These are phyloP conservation scores for Xylaria acuta DNA, from an alignment of 495 filamentous ascomycete genomes.

Conservation along the genomic window DNA sequence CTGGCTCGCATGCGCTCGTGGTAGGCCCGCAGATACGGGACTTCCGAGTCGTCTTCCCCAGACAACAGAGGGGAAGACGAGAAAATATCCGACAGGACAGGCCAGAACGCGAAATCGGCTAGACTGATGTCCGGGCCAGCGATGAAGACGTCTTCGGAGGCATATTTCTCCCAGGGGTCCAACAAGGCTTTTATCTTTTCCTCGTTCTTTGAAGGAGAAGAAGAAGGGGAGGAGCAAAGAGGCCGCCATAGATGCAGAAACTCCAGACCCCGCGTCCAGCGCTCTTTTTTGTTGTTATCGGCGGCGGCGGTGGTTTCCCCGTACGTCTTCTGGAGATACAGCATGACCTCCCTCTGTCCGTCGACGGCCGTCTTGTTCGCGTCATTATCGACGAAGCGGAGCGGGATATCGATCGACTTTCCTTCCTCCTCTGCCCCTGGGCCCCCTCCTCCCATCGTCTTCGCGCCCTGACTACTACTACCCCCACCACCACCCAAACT, in stretches of 20 bases:
- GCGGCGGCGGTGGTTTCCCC: conserved; percentile 30
- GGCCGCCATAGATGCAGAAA: conserved; percentile 47
- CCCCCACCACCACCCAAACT: conserved; percentile 34
- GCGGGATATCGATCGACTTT: conserved; percentile 28
- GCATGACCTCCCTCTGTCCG: conserved; percentile 57
- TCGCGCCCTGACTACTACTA: no score
- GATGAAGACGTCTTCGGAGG: conserved; percentile 59
- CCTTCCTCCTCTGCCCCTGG: no score
- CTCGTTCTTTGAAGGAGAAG: not conserved
- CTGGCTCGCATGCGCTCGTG: not conserved
- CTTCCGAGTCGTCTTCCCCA: not conserved
- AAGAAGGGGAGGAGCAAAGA: not conserved
- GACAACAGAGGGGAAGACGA: not conserved
- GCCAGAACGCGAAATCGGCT: conserved; percentile 77
- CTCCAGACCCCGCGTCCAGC: conserved; percentile 48
- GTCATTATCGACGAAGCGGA: conserved; percentile 64
- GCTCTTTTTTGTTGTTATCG: conserved; percentile 43
- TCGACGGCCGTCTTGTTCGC: conserved; percentile 50
- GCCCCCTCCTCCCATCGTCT: not conserved
- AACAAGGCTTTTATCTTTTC: conserved; percentile 32
- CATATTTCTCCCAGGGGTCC: conserved; percentile 56
- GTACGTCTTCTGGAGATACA: conserved; percentile 62
- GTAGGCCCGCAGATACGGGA: conserved; percentile 6
- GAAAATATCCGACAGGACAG: conserved; percentile 67
- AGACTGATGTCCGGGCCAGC: conserved; percentile 62